phyloP scores from a whole-genome alignment of 139 green algal species.

The Picochlorum sp. region DNA sequence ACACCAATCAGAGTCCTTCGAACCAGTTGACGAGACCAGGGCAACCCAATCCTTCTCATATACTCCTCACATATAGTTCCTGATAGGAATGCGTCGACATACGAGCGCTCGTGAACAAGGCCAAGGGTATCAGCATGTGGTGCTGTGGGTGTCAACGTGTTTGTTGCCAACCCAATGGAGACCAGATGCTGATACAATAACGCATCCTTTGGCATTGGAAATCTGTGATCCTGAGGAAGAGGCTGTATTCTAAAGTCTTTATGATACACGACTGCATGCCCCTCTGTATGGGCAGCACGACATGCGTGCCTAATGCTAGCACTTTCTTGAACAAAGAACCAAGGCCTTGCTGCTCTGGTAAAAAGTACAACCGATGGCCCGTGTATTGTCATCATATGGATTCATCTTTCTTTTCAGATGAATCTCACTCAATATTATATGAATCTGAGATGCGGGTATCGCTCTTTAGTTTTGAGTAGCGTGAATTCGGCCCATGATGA shows the following conservation, averaged over 20 bases:
- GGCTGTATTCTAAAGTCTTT: constrained; percentile 38
- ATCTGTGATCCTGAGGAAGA: constrained; percentile 28
- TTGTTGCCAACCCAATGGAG: constrained; percentile 17
- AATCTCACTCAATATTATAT: too few relatives aligned
- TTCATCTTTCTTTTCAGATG: too few relatives aligned
- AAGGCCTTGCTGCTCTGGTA: too few relatives aligned
- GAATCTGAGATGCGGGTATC: too few relatives aligned
- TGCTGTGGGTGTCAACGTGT: constrained; percentile 33
- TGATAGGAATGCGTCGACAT: constrained; percentile 26
- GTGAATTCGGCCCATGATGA: too few relatives aligned
- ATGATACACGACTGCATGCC: constrained; percentile 40
- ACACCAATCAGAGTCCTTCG: constrained; percentile 38
- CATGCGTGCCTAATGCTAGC: too few relatives aligned
- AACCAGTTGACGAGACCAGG: constrained; percentile 37
- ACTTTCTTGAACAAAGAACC: too few relatives aligned
- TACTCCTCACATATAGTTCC: constrained; percentile 20
- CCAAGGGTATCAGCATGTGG: constrained; percentile 33
- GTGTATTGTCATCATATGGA: too few relatives aligned
- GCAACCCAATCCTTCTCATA: constrained; percentile 42
- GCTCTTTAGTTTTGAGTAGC: too few relatives aligned
- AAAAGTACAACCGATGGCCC: too few relatives aligned
- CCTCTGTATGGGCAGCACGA: neutral
- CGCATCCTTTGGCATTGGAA: constrained; percentile 52
- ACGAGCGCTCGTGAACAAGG: constrained; percentile 29
- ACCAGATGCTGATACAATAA: constrained; percentile 35